Base-by-base conservation (phyloP, 2,329 filamentous ascomycete species). In the Fusarium tricinctum region DNA sequence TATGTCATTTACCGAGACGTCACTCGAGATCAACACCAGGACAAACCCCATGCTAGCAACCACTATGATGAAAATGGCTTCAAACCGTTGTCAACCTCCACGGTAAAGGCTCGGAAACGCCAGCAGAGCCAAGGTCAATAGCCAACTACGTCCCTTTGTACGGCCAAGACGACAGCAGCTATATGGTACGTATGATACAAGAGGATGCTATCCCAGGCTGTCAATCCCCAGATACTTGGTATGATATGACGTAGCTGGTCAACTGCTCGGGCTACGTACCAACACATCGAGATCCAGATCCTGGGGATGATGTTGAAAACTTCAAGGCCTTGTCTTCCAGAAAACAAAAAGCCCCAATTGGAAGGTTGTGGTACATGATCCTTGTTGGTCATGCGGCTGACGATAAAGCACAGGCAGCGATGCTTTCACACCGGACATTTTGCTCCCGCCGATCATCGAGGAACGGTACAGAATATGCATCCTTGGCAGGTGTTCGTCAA, bases 241-340 rank as follows among this genome's bases (percentile, higher is more conserved):
- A 23, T 35, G 52, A 59, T 49, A 70, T 69, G 66, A 69, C 66
- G 66, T 69, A 67, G 26, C n/a, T 22, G 28, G 30, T 50, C 35
- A 50, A 45, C 38, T 30, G 48, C 38, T 15, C 15, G 14, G 39
- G n/a, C 17, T 38, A 19, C n/a, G 15, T 38, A 19, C 17, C 17
- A 20, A 35, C 35, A 19, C 52, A 68, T 69, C 66, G 66, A 66
- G 65, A 68, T 68, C 53, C 22, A 17, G 17, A 32, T 32, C 12
- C 12, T 20, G 49, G 54, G 33, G 19, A 58, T 43, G 23, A 32
- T 61, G 30, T 54, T 35, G 51, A 58, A 32, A 45, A 19, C 44
- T 54, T 58, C 61, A 58, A 35, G 43, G 23, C 44, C 52, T 12
- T 47, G 54, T 23, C 6, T 52, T 68, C 51, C 20, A 53, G 48